Evolutionary conservation across 176 grass and related monocot species (phyloP), one percentile per base, ranked within the genome.

Genomic region (Zoysia japonica): DNA sequence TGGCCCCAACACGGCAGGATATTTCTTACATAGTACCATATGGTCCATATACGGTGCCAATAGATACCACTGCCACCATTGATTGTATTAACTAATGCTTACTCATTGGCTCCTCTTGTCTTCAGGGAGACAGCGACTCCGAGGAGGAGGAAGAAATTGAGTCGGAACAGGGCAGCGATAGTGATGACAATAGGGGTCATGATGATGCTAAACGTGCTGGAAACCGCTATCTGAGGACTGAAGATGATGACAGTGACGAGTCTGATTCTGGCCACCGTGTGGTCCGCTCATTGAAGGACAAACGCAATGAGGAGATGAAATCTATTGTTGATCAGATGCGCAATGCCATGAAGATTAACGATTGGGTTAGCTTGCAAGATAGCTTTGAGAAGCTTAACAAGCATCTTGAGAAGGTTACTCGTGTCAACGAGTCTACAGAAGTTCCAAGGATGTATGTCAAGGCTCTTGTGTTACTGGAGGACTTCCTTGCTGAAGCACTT

Each of bases 301-400:
- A 94, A 72, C 80, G 95, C 35, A 91, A 91, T 43, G 95, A 98
- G 44, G 95, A 98, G 83, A 90, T 98, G 92, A 87, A 67, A 57
- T 76, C 90, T 54, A 98, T 86, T 67, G 85, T 90, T 14, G 90
- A 98, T 52, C 95, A 98, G 88, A 98, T 98, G 88, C 87, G 84
- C 44, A 98, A 98, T 83, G 92, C 95, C 9, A 98, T 92, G 80
- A 98, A 98, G 83, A 98, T 98, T 57, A 98, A 98, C 70, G 95
- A 98, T 75, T 98, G 95, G 89, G 86, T 94, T 52, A 98, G 88
- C 74, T 80, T 98, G 47, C 89, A 90, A 47, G 95, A 98, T 76
- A 90, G 85, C 72, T 98, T 94, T 67, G 95, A 98, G 52, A 98
- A 94, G 75, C 69, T 98, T 35, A 98, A 98, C 83, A 98, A 98